phyloP scores from a whole-genome alignment of 495 filamentous ascomycete species.

The Annulohypoxylon maeteangense region DNA sequence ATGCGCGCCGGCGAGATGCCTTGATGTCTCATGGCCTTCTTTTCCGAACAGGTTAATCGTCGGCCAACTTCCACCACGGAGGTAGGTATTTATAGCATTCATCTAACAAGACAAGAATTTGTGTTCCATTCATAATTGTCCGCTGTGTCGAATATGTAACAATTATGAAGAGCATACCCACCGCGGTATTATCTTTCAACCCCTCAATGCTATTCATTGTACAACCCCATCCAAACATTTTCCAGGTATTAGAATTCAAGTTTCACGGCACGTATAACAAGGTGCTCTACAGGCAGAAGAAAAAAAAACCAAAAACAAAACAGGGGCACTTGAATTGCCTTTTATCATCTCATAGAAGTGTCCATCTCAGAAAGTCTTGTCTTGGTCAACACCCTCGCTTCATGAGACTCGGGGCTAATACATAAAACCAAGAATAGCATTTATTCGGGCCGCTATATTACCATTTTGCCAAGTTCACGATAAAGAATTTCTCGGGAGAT shows the following conservation, averaged over 20 bases:
- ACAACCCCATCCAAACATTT: background rate
- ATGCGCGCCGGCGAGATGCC: constrained; percentile 1
- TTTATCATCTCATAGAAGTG: background rate
- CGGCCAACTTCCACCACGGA: background rate
- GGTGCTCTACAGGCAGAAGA: too few species aligned
- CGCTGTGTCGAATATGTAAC: background rate
- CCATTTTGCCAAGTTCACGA: background rate
- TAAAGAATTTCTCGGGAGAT: background rate
- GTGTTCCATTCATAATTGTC: background rate
- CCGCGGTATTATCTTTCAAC: background rate
- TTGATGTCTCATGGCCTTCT: constrained; percentile 3
- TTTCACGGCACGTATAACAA: background rate
- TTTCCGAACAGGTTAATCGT: constrained; percentile 1
- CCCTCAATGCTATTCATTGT: background rate
- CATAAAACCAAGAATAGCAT: background rate
- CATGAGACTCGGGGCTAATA: constrained; percentile 4
- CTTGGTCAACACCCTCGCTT: constrained; percentile 3
- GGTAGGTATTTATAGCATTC: background rate
- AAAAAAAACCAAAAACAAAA: too few species aligned
- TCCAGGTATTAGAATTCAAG: background rate
- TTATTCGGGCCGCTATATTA: background rate
- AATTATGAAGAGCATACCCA: background rate
- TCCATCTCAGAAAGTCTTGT: background rate
- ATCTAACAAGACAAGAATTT: background rate
- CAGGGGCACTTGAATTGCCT: constrained; percentile 20